Evolutionary conservation across 1,284 basidiomycete species (phyloP).

Genomic region (Leucoagaricus sp.): DNA sequence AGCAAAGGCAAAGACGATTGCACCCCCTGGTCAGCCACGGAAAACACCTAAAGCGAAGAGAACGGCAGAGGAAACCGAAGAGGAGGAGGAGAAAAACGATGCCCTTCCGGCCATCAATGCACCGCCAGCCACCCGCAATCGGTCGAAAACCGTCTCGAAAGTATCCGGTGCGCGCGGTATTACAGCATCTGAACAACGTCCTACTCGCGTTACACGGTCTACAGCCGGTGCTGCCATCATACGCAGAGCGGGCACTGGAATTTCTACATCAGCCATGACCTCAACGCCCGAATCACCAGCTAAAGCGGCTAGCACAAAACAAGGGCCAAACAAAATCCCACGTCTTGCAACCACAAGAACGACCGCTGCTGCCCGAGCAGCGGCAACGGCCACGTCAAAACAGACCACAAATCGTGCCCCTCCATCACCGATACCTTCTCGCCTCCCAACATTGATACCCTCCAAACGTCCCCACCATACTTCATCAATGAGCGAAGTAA

Average conservation of each 20-base stretch:
- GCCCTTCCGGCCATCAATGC: slow-evolving; percentile 61
- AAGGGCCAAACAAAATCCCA: slow-evolving; percentile 76
- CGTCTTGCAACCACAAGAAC: slow-evolving; percentile 59
- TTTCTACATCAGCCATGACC: slow-evolving; percentile 16
- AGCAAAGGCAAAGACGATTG: slow-evolving; percentile 66
- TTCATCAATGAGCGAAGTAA: slow-evolving; percentile 54
- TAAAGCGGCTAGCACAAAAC: slow-evolving; percentile 36
- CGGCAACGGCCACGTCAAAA: slow-evolving; percentile 35
- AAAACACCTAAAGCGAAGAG: slow-evolving; percentile 83
- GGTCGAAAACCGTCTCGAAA: slow-evolving; percentile 43
- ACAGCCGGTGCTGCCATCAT: slow-evolving; percentile 53
- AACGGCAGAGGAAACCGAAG: slow-evolving; percentile 55
- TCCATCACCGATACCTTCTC: slow-evolving; percentile 68
- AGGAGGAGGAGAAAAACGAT: slow-evolving; percentile 62
- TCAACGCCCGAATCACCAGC: slow-evolving; percentile 38
- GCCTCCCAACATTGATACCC: slow-evolving; percentile 66
- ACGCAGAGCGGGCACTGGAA: slow-evolving; percentile 43
- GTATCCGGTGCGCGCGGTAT: slow-evolving; percentile 40
- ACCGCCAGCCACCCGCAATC: slow-evolving; percentile 42
- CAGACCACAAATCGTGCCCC: slow-evolving; percentile 37
- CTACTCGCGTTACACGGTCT: slow-evolving; percentile 73
- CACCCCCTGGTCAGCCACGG: slow-evolving; percentile 80
- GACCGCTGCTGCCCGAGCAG: slow-evolving; percentile 50
- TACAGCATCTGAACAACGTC: slow-evolving; percentile 67
- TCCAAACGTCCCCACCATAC: slow-evolving; percentile 56